Conservation (phyloP, 2,329 filamentous ascomycete species). For the Colletotrichum aenigma region DNA sequence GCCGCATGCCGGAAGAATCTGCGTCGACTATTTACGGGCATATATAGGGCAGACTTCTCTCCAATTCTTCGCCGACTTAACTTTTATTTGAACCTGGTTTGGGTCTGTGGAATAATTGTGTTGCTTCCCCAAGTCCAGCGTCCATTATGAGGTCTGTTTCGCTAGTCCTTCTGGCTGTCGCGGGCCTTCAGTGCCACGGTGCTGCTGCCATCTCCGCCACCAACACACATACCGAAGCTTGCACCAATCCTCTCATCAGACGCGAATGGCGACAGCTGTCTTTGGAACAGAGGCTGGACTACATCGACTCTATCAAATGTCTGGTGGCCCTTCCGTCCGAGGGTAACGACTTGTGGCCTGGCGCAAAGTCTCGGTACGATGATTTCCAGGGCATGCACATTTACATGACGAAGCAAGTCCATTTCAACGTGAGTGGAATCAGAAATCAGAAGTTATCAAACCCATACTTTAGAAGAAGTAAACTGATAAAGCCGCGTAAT, state of each 20-base stretch:
- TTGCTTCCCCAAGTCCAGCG: background rate
- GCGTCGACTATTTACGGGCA: background rate
- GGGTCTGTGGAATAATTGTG: fast-evolving
- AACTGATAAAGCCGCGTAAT: background rate
- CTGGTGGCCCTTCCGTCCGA: background rate
- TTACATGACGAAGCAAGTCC: slow-evolving; percentile 23
- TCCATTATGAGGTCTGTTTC: background rate
- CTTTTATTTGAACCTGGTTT: background rate
- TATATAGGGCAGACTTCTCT: background rate
- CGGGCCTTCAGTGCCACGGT: fast-evolving
- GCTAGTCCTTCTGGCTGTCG: background rate
- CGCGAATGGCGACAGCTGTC: background rate
- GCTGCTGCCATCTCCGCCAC: background rate
- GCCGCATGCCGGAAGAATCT: background rate
- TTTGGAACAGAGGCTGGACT: background rate
- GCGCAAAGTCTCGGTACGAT: slow-evolving; percentile 26
- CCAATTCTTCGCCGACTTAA: slow-evolving; percentile 11
- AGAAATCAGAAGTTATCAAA: background rate
- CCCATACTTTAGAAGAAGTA: fast-evolving
- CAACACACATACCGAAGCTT: background rate
- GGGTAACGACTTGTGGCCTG: background rate
- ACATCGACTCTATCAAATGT: slow-evolving; percentile 12
- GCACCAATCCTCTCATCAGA: background rate
- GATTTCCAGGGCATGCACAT: slow-evolving; percentile 30
- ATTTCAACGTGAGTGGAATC: slow-evolving; percentile 8